These are phyloP conservation scores for Gracilaria caudata DNA, from an alignment of 23 red algal genomes.

Conservation along the genomic window DNA sequence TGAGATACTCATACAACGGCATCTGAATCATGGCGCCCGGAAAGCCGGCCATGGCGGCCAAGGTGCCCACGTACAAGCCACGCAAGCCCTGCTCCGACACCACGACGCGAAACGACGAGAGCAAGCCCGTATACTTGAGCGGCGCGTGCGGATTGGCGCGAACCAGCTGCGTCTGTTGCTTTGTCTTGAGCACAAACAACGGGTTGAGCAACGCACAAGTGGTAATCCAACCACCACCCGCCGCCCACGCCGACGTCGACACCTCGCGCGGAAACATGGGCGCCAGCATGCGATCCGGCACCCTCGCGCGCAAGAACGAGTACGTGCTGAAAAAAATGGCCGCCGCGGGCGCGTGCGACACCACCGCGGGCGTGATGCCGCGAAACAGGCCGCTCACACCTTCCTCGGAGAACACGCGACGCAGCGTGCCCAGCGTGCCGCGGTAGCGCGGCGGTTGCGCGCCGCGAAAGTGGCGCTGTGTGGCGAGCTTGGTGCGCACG, in stretches of 20 bases:
- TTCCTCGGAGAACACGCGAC: constrained; percentile 46
- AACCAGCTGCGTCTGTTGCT: constrained; percentile 55
- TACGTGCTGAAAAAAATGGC: constrained; percentile 60
- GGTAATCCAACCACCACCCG: constrained; percentile 39
- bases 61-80: constrained; percentile 40
- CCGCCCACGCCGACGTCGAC: constrained; percentile 10
- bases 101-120: constrained; percentile 51
- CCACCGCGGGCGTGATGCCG: constrained; percentile 51
- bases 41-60: constrained; percentile 51
- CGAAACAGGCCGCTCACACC: constrained; percentile 34
- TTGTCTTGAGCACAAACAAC: constrained; percentile 57
- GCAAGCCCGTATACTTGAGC: constrained; percentile 48
- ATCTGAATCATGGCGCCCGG: constrained; percentile 60
- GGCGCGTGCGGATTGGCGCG: constrained; percentile 37
- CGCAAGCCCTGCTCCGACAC: constrained; percentile 40
- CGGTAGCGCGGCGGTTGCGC: constrained; percentile 28
- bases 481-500: constrained; percentile 55
- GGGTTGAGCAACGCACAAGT: constrained; percentile 63
- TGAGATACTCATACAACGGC: constrained; percentile 58
- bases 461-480: constrained; percentile 39
- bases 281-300: constrained; percentile 8
- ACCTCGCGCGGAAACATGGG: constrained; percentile 7
- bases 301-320: constrained; percentile 7
- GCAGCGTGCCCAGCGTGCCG: constrained; percentile 43
- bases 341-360: constrained; percentile 47